Percentiles rank a stretch among this genome's conserved stretches.
Conservation (phyloP, 2,329 filamentous ascomycete species). For the Fusarium praegraminearum region DNA sequence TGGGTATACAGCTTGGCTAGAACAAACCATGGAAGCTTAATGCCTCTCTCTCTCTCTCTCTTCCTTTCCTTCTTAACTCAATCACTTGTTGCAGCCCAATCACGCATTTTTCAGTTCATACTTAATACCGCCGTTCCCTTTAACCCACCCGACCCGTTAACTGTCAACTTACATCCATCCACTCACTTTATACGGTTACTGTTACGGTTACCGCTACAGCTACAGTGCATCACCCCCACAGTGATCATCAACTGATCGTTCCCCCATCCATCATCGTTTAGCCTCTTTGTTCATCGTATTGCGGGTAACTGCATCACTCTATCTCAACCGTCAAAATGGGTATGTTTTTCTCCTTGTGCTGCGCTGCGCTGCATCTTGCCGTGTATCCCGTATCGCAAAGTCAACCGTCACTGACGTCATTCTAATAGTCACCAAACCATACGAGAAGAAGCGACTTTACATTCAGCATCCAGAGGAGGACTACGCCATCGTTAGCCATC, state of each 20-base stretch:
- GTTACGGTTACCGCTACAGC: neutral
- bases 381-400: constrained; percentile 20
- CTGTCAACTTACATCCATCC: too few species aligned
- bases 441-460: constrained; percentile 59
- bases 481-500: constrained; percentile 52
- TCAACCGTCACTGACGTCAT: constrained; percentile 44
- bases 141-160: too few species aligned
- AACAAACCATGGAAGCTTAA: constrained; percentile 33
- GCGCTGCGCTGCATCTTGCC: constrained; percentile 12
- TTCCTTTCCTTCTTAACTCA: neutral
- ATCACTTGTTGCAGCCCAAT: constrained; percentile 17
- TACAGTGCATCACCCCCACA: constrained; percentile 16
- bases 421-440: constrained; percentile 46
- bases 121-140: constrained; percentile 43
- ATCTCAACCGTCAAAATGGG: constrained; percentile 37
- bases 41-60: neutral
- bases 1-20: constrained; percentile 19
- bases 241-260: constrained; percentile 23
- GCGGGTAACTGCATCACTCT: constrained; percentile 26
- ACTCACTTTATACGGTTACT: neutral
- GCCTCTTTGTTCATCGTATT: constrained; percentile 14
- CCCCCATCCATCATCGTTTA: constrained; percentile 16
- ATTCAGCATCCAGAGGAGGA: constrained; percentile 57
- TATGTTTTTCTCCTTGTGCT: constrained; percentile 29
- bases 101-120: constrained; percentile 8